phyloP scores from a whole-genome alignment of 2,329 filamentous ascomycete species.

The Cladosporium sp. region DNA sequence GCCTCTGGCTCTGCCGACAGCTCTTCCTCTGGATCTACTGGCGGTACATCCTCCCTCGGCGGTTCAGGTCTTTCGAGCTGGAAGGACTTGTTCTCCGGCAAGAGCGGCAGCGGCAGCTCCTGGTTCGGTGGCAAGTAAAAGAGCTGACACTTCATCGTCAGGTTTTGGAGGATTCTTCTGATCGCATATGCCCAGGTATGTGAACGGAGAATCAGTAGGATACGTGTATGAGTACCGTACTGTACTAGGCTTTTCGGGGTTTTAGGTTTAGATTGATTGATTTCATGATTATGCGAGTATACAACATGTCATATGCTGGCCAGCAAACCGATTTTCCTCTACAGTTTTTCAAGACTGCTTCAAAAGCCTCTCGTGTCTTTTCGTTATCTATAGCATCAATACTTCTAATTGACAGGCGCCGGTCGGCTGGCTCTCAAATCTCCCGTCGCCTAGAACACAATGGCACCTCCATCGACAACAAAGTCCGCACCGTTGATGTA shows the following conservation, averaged over 20 bases:
- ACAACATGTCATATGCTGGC: background rate
- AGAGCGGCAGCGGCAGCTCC: background rate
- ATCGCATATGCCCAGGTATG: background rate
- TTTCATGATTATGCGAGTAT: slow-evolving; percentile 2
- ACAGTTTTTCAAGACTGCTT: background rate
- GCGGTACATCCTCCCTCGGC: background rate
- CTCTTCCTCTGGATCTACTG: background rate
- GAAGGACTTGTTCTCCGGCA: background rate
- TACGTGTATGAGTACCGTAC: background rate
- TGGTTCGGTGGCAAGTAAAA: background rate
- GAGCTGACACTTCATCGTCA: slow-evolving; percentile 1
- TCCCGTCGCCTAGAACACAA: slow-evolving; percentile 29
- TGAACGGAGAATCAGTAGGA: background rate
- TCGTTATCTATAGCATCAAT: background rate
- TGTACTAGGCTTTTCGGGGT: background rate
- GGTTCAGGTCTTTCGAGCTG: background rate
- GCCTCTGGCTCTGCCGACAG: background rate
- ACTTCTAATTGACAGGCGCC: background rate
- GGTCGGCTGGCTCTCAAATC: background rate
- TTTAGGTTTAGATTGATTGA: background rate
- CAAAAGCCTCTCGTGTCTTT: background rate
- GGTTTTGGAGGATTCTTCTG: background rate
- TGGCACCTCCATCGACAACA: slow-evolving; percentile 40
- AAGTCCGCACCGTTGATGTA: slow-evolving; percentile 44
- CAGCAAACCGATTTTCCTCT: background rate